Conservation (phyloP, 225 moss, liverwort and hornwort genomes). For the Physcomitrium patens region DNA sequence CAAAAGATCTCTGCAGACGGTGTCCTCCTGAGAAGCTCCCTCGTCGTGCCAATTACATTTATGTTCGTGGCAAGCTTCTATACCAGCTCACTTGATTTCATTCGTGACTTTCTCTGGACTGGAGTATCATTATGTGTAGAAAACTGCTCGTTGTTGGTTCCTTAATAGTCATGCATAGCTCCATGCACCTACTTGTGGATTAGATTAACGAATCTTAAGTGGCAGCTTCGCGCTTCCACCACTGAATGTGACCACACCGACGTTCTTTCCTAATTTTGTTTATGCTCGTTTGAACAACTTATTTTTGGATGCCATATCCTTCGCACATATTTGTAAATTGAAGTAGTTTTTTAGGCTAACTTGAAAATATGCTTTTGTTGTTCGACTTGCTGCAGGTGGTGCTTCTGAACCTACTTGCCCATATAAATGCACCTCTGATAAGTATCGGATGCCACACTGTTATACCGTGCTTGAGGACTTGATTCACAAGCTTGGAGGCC, state of each 20-base stretch:
- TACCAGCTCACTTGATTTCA: constrained; percentile 6
- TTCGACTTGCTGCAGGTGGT: constrained; percentile 60
- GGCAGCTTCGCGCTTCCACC: neutral
- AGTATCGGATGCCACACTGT: constrained; percentile 77
- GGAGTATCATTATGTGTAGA: neutral
- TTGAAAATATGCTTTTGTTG: neutral
- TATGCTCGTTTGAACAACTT: constrained; percentile 20
- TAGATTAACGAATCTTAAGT: neutral
- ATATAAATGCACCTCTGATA: constrained; percentile 65
- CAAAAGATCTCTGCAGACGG: constrained; percentile 52
- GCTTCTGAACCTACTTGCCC: constrained; percentile 56
- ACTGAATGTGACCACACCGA: constrained; percentile 7
- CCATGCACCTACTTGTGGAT: too few relatives aligned
- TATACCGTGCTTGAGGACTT: constrained; percentile 78
- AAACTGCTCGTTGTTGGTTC: constrained; percentile 8
- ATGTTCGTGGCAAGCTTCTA: constrained; percentile 65
- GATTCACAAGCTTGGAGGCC: constrained; percentile 79
- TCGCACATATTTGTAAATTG: neutral
- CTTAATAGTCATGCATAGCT: neutral
- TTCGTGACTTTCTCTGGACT: neutral
- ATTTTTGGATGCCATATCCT: constrained; percentile 3
- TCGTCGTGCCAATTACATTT: constrained; percentile 62
- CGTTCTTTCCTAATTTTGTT: neutral
- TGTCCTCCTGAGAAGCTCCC: constrained; percentile 65
- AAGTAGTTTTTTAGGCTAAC: neutral